Evolutionary conservation across 192 early-diverging fungal genomes (phyloP), one percentile per base, ranked within the genome.

Genomic region (Mortierella hygrophila): DNA sequence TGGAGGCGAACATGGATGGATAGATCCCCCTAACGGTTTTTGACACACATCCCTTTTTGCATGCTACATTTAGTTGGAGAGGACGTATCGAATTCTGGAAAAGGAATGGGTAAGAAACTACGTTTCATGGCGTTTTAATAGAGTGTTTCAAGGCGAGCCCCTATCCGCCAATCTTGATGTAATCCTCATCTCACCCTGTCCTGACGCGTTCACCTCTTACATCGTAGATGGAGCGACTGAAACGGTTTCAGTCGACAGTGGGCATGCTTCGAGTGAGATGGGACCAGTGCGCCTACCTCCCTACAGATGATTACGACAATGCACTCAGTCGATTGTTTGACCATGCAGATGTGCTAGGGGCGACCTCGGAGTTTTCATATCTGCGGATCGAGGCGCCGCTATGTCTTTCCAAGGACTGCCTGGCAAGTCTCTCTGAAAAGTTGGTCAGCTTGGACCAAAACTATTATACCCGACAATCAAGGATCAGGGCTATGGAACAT

Each of bases 321-420:
- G 84, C 84, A 18, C 54, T 86, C 40, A 57, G 54, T 65, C 71
- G 54, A 44, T 76, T 86, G 7, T 86, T 86, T 70, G 76, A 77
- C 15, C 70, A 74, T 10, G 79, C 84, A 10, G 78, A 85, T n/a
- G 35, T 37, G 0, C 70, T 74, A 9, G 75, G 65, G 20, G 38
- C 75, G 11, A 16, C 60, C 9, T 47, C 70, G 29, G 78, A 78
- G 7, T 21, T 75, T 41, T 85, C 85, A 23, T 57, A 52, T 52
- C 32, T 69, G 15, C 70, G 70, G 26, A 76, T 91, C 23, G 87
- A 89, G 41, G 72, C 80, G 3, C 89, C 89, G 15, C 63, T 92
- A 29, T 89, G 80, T 47, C 75, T 92, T 26, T 82, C 83, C n/a
- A 75, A 80, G n/a, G 78, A 84, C 11, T 87, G 87, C 72, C 81